Base-by-base conservation (phyloP, 1,284 basidiomycete species). In the Moesziomyces parantarcticus region DNA sequence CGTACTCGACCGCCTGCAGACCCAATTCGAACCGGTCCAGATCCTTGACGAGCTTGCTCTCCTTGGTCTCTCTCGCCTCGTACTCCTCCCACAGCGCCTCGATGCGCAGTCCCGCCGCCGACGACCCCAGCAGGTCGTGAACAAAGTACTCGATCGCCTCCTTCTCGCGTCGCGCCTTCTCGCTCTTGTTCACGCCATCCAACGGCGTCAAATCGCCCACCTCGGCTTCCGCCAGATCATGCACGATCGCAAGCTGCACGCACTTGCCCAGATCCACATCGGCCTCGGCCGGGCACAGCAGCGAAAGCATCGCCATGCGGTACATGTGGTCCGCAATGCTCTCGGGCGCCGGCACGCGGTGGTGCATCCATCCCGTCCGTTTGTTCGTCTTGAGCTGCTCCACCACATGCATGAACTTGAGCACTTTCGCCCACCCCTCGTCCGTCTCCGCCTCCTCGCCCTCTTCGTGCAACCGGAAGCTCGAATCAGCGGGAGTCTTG, bases 261-360 rank as follows among this genome's bases (percentile, higher is more conserved):
- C 92, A 94, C 87, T 92, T 96, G 85, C 87, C 73, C 39, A 79
- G 53, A 58, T 83, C 82, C 4, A 86, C 53, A 71, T 92, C 92
- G 2, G 89, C 40, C 18, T 76, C 89, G 1, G 88, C 83, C 7
- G 86, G 86, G 16, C 87, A 88, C 71, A 94, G 91, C 89, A 97
- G 90, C 1, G 93, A 91, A 46, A 98, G 88, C 22, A 97, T 85
- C 2, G 93, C 91, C 96, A 98, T 98, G 56, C 96, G 88, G 84
- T 97, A 96, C 95, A 97, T 97, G 83, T 98, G 95, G 83, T 98
- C 95, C 4, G 93, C 90, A 68, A 97, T 96, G 36, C 70, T 95
- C 56, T 85, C 83, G n/a, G 78, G 75, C 18, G 51, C 26, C 3
- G 74, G 61, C 0, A 83, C 71, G 3, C 77, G 71, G 43, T 83